Base-by-base conservation (phyloP, 305 asterid species). In the Fraxinus dipetala region DNA sequence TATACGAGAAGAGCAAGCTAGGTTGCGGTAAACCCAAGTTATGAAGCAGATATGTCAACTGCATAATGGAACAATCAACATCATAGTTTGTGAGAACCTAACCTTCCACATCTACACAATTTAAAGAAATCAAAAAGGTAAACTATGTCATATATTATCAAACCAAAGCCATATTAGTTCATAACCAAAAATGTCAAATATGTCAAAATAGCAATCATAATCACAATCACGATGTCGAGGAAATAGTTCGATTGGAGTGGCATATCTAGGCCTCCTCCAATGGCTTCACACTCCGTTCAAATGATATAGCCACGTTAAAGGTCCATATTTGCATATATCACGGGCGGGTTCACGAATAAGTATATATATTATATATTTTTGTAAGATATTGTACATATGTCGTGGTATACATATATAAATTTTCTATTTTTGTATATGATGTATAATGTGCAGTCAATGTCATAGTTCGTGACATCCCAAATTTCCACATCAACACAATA, bases 231-330 rank as follows among this genome's bases (percentile, higher is more conserved):
- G 56, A 45, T 92, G 85, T 91, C 91, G 24, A 95, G 95, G 89
- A 93, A 95, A 87, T 92, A 92, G 91, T 93, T 95, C 2, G 97
- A 87, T 51, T 85, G 85, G 75, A 95, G 96, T 88, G 99, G 98
- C 98, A 91, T 92, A 90, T 94, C 90, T 90, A 97, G 93, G 85
- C 93, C 91, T 82, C 99, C 98, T 36, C 99, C 97, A 67, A 95
- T 1, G 6, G 84, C 95, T 88, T 92, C 92, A 32, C 94, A 95
- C 89, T 94, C 97, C 43, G 94, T 96, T 85, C 93, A 86, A 40
- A 94, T 93, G 48, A 1, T 40, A 40, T 38, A 38, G 48, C 48
- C 48, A 43, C 4, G 51, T 10, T 40, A 43, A 45, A 13, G 18
- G 56, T 45, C 56, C 56, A 18, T 45, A 3, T 45, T 45, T 45